A percentile compares a stretch with the other conserved stretches of the same genome.
Evolutionary conservation across 1,139 yeast species (phyloP).

Genomic region (Citeromyces hawaiiensis): DNA sequence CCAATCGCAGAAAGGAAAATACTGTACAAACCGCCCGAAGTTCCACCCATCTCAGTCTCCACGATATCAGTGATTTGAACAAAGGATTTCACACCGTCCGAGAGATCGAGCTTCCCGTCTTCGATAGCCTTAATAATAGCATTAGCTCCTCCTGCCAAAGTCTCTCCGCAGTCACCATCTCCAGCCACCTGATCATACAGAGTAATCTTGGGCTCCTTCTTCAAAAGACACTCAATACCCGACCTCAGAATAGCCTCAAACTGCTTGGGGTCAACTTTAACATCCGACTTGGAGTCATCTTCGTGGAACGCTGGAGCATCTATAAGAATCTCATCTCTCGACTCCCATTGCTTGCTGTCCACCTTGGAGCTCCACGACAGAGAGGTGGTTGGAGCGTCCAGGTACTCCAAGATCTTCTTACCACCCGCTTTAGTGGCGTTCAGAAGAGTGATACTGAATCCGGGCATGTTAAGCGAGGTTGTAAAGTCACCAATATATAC

Average conservation of each 20-base stretch:
- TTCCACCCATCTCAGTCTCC: conserved; percentile 91
- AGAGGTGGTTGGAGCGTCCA: conserved; percentile 64
- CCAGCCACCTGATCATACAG: conserved; percentile 83
- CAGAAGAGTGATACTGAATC: conserved; percentile 69
- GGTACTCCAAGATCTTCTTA: conserved; percentile 26
- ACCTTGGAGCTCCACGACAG: conserved; percentile 50
- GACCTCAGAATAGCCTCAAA: conserved; percentile 25
- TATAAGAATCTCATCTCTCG: conserved; percentile 23
- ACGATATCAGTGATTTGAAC: conserved; percentile 59
- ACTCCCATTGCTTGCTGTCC: conserved; percentile 19
- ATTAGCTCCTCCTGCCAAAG: conserved; percentile 70
- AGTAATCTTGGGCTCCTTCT: conserved; percentile 70
- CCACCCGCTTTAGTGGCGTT: conserved; percentile 41
- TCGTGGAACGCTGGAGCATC: conserved; percentile 14
- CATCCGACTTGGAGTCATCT: conserved; percentile 15
- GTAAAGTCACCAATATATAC: conserved; percentile 64
- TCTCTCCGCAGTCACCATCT: conserved; percentile 96
- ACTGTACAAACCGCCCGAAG: conserved; percentile 88
- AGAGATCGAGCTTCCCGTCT: conserved; percentile 23
- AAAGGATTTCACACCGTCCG: conserved; percentile 38
- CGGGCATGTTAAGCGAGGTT: conserved; percentile 85
- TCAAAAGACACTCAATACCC: conserved; percentile 37
- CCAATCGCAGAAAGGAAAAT: conserved; percentile 65
- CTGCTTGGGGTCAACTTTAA: conserved; percentile 26
- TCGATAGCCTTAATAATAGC: conserved; percentile 47